Evolutionary conservation across 495 filamentous ascomycete genomes (phyloP), one percentile per base, ranked within the genome.

Genomic region (Acidiella bohemica): DNA sequence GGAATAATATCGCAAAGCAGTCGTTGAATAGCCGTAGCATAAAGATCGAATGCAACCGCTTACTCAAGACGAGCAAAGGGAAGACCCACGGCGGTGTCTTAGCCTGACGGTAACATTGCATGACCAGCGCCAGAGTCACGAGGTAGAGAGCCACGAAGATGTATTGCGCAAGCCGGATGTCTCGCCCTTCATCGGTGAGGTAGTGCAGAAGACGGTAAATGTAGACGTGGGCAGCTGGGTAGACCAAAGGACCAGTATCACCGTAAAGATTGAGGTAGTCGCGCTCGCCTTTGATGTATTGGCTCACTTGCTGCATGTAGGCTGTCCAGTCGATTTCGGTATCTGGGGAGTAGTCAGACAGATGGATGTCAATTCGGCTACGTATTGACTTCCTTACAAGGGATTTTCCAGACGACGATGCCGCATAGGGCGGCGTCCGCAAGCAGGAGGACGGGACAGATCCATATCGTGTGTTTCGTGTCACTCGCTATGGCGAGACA

Each of bases 261-360:
- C 90, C 90, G 58, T 80, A 73, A 57, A 97, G 84, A 9, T 72
- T 62, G 24, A 74, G 72, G 56, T 97, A 97, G 59, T 96, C 80
- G 54, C 80, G 75, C 65, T 95, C 88, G 32, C 90, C 90, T 5
- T 70, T 64, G 20, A 84, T 55, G 51, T 80, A 90, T 24, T 86
- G 79, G 19, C 71, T 59, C 37, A 95, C 64, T 50, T 97, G 90
- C 50, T 94, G 70, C 87, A 96, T 96, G 59, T 97, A 97, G 1
- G 88, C 84, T 37, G 67, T 70, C 90, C 90, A 97, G 61, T 97
- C 90, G 54, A 97, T 97, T 58, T 97, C 90, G 30, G 90, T 97
- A 59, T 97, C 90, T 96, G 52, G 20, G 34, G 28, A 6, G 24
- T 20, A 17, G 37, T 50, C 49, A 42, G 41, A 22, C 9, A 36